phyloP scores from a whole-genome alignment of 495 filamentous ascomycete genomes.

The Penicillium robsamsonii region DNA sequence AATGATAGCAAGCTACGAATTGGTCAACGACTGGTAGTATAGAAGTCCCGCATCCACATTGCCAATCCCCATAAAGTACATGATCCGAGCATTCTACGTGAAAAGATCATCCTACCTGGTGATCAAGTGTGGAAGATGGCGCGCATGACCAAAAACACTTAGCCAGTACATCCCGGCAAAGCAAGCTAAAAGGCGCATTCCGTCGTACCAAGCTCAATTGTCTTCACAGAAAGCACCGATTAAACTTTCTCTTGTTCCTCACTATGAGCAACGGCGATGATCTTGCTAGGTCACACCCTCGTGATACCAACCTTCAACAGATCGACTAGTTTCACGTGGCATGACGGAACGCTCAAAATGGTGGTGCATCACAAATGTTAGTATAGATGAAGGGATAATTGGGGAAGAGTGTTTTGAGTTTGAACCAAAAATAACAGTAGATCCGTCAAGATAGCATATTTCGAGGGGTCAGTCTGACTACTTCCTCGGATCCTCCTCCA shows the following conservation, averaged over 20 bases:
- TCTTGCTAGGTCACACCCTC: slow-evolving; percentile 15
- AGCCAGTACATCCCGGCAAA: slow-evolving; percentile 7
- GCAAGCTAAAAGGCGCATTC: neutral
- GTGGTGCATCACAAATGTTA: neutral
- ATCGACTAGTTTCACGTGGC: neutral
- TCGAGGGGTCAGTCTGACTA: slow-evolving; percentile 9
- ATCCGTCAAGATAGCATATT: slow-evolving; percentile 1
- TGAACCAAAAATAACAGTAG: slow-evolving; percentile 19
- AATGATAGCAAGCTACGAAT: neutral
- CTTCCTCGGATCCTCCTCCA: neutral
- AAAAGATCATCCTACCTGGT: slow-evolving; percentile 21
- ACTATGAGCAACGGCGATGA: neutral
- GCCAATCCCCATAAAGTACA: slow-evolving; percentile 10
- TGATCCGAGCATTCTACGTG: slow-evolving; percentile 13
- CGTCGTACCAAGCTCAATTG: slow-evolving; percentile 1
- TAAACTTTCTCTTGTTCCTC: slow-evolving; percentile 1
- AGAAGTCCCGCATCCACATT: neutral
- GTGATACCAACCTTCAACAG: slow-evolving; percentile 17
- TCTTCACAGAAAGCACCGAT: neutral
- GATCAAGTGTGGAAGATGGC: slow-evolving; percentile 11
- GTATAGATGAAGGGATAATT: neutral
- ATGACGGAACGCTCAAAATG: neutral
- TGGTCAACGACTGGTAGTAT: neutral
- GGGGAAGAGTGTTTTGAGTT: slow-evolving; percentile 13
- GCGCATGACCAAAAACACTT: slow-evolving; percentile 26